These are phyloP conservation scores for Dactylellina leptospora DNA, from an alignment of 2,329 filamentous ascomycete genomes.

Conservation along the genomic window DNA sequence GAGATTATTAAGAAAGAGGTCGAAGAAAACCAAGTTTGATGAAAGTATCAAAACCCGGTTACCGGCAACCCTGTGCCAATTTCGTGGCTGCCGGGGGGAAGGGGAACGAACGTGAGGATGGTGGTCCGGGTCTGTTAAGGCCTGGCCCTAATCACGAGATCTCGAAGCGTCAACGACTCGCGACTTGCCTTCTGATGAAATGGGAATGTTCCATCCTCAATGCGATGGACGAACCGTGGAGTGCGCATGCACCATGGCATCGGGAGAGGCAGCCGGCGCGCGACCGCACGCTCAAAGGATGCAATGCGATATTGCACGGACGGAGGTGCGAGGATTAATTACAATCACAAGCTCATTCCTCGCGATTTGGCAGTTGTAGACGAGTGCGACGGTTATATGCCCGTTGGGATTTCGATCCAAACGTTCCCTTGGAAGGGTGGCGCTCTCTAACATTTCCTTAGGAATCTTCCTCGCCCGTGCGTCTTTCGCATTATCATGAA, in stretches of 20 bases:
- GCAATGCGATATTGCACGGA: not conserved
- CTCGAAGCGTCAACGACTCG: not conserved
- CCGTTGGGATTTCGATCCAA: slow-evolving; percentile 2
- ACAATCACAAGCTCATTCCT: slow-evolving; percentile 19
- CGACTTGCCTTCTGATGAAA: slow-evolving; percentile 5
- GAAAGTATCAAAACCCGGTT: slow-evolving; percentile 49
- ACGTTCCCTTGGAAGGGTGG: not conserved
- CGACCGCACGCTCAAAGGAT: slow-evolving; percentile 27
- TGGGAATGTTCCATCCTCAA: slow-evolving; percentile 21
- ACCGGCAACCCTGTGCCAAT: slow-evolving; percentile 38
- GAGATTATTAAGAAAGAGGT: slow-evolving; percentile 23
- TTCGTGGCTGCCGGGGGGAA: slow-evolving; percentile 33
- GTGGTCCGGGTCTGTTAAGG: slow-evolving; percentile 16
- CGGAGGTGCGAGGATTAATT: slow-evolving; percentile 2
- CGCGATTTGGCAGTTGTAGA: slow-evolving; percentile 40
- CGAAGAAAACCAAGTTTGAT: slow-evolving; percentile 29
- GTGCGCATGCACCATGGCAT: slow-evolving; percentile 37
- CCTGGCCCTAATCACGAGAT: slow-evolving; percentile 9
- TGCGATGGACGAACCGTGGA: slow-evolving; percentile 42
- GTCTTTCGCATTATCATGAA: slow-evolving; percentile 18
- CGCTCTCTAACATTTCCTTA: not conserved
- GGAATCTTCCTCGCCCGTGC: slow-evolving; percentile 17
- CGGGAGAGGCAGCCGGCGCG: slow-evolving; percentile 27
- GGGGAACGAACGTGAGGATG: not conserved
- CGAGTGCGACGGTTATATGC: slow-evolving; percentile 21